Conservation (phyloP, 2,329 filamentous ascomycete genomes). For the Stachybotrys elegans region DNA sequence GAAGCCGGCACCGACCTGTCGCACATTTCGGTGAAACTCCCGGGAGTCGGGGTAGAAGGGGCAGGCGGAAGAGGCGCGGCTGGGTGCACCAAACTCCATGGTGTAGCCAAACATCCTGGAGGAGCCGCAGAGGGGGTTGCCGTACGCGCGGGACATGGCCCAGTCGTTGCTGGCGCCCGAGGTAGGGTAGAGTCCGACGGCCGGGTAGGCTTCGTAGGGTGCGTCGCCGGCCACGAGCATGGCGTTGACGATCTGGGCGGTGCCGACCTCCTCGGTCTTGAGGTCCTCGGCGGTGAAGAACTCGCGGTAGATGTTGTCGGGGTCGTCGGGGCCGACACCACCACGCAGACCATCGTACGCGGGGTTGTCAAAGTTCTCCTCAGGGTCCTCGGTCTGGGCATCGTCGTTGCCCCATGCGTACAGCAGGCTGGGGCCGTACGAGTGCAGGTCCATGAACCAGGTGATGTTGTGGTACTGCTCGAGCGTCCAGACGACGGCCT, state of each 20-base stretch:
- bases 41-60: conserved; percentile 34
- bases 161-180: conserved; percentile 38
- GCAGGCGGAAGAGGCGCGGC: conserved; percentile 9
- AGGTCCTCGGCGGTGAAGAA: conserved; percentile 28
- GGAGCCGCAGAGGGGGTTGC: conserved; percentile 11
- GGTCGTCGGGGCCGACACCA: conserved; percentile 27
- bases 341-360: conserved; percentile 43
- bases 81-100: conserved; percentile 32
- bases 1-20: conserved; percentile 35
- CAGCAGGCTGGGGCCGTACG: conserved; percentile 39
- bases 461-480: conserved; percentile 40
- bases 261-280: conserved; percentile 21
- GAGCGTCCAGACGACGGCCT: conserved; percentile 44
- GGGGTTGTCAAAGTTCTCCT: conserved; percentile 44
- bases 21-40: conserved; percentile 32
- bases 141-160: conserved; percentile 32
- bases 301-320: conserved; percentile 28
- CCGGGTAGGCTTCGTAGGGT: conserved; percentile 33
- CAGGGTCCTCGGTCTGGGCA: conserved; percentile 33
- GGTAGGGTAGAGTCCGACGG: conserved; percentile 34
- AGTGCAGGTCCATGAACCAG: conserved; percentile 51
- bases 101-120: conserved; percentile 35
- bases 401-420: conserved; percentile 50
- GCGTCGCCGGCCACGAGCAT: conserved; percentile 9
- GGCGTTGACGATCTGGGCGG: conserved; percentile 22